A percentile compares a stretch with the other conserved stretches of the same genome.
Conservation (phyloP, 1,139 yeast genomes). For the Protomyces arabidopsidicola region DNA sequence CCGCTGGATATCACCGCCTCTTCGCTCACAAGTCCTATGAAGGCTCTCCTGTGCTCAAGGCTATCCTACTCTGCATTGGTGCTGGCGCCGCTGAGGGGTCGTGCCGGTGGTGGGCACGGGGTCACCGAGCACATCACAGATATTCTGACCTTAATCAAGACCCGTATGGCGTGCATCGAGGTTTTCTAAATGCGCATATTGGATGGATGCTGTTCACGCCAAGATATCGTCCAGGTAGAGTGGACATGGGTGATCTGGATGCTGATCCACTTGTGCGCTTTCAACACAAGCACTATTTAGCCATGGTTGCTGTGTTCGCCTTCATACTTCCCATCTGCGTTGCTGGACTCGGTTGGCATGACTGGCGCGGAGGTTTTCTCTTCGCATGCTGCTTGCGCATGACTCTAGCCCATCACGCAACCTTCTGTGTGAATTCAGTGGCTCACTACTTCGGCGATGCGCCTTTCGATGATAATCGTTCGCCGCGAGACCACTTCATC, state of each 20-base stretch:
- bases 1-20: slow-evolving; percentile 86
- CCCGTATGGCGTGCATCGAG: slow-evolving; percentile 94
- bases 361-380: slow-evolving; percentile 85
- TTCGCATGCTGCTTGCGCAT: slow-evolving; percentile 86
- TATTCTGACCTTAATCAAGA: slow-evolving; percentile 95
- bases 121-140: slow-evolving; percentile 95
- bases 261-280: slow-evolving; percentile 85
- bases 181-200: slow-evolving; percentile 92
- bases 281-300: slow-evolving; percentile 87
- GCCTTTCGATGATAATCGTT: slow-evolving; percentile 90
- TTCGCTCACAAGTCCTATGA: slow-evolving; percentile 87
- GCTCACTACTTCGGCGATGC: slow-evolving; percentile 98
- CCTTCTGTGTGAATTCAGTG: slow-evolving; percentile 95
- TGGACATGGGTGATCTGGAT: slow-evolving; percentile 87
- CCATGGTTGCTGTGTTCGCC: slow-evolving; percentile 61
- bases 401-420: slow-evolving; percentile 87
- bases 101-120: slow-evolving; percentile 98
- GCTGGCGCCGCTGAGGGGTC: slow-evolving; percentile 97
- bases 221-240: slow-evolving; percentile 92
- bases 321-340: slow-evolving; percentile 67
- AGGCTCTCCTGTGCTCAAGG: slow-evolving; percentile 64
- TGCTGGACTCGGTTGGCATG: slow-evolving; percentile 81
- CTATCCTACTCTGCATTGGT: slow-evolving; percentile 77
- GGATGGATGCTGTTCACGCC: slow-evolving; percentile 96
- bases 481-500: slow-evolving; percentile 91